A percentile compares a stretch with the other conserved stretches of the same genome.
Conservation (phyloP, 139 green algal species). For the Dunaliella primolecta region DNA sequence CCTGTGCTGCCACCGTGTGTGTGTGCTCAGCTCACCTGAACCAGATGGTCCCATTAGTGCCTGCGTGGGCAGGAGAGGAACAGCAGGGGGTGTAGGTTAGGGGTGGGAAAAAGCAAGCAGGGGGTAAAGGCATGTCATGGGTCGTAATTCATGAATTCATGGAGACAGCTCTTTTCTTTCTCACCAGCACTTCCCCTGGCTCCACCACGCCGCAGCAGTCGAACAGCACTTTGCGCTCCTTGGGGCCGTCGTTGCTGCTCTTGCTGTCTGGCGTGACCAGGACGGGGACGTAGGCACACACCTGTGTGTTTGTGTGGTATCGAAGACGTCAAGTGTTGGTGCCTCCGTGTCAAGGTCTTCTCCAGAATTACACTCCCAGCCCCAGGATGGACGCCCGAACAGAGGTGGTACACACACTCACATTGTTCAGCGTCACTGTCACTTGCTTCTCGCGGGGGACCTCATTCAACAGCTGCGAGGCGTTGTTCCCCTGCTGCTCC, state of each 20-base stretch:
- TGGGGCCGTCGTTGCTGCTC: neutral
- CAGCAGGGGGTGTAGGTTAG: too few species aligned
- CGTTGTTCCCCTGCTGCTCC: neutral
- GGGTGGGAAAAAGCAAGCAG: neutral
- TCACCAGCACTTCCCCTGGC: conserved; percentile 32
- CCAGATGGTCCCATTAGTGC: conserved; percentile 1
- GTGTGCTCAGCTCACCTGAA: neutral
- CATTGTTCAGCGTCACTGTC: neutral
- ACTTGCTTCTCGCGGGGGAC: neutral
- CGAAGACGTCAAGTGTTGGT: neutral
- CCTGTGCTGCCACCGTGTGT: neutral
- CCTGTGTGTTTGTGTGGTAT: conserved; percentile 9
- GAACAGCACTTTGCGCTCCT: conserved; percentile 37
- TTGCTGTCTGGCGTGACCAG: neutral
- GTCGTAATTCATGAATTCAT: neutral
- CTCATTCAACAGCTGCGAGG: neutral
- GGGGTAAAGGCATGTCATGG: neutral
- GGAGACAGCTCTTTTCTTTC: neutral
- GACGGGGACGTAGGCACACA: neutral
- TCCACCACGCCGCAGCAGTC: conserved; percentile 26
- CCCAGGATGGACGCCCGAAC: neutral
- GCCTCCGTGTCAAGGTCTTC: neutral
- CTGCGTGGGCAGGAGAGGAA: neutral
- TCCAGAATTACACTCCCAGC: neutral
- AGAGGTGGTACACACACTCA: neutral